Percentiles rank a stretch among this genome's conserved stretches.
Conservation (phyloP, 805 yeast genomes). For the Torulaspora quercuum region DNA sequence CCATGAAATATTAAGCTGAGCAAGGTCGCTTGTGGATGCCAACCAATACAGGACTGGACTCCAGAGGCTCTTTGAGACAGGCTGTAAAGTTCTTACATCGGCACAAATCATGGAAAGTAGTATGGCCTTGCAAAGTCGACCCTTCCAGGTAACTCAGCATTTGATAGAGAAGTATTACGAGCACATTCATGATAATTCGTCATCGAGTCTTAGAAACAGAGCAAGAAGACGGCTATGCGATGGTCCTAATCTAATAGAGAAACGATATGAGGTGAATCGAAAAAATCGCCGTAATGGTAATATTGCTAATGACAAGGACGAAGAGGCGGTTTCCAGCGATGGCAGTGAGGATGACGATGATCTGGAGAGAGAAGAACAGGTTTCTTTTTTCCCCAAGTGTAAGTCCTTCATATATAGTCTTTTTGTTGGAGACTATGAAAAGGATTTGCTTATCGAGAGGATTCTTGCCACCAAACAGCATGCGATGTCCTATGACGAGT, state of each 20-base stretch:
- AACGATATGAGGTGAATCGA: constrained; percentile 4
- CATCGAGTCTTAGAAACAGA: constrained; percentile 3
- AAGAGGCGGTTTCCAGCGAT: constrained; percentile 6
- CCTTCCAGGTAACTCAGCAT: constrained; percentile 28
- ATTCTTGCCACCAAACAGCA: constrained; percentile 44
- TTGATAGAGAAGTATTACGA: constrained; percentile 23
- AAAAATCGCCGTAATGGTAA: not conserved
- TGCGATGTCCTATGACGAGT: constrained; percentile 53
- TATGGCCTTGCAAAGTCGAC: constrained; percentile 13
- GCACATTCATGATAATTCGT: constrained; percentile 9
- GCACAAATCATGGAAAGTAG: constrained; percentile 12
- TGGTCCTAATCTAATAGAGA: constrained; percentile 5
- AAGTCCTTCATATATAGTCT: constrained; percentile 18
- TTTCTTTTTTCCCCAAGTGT: constrained; percentile 11
- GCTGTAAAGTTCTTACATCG: too few relatives aligned
- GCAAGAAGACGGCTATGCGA: constrained; percentile 9
- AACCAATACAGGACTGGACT: too few relatives aligned
- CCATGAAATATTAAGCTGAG: too few relatives aligned
- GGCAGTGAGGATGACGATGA: constrained; percentile 6
- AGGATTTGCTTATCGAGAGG: constrained; percentile 37
- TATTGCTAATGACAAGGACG: not conserved
- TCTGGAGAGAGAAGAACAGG: constrained; percentile 9
- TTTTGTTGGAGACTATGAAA: constrained; percentile 31
- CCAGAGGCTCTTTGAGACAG: too few relatives aligned
- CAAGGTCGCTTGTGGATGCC: too few relatives aligned